A percentile compares a stretch with the other conserved stretches of the same genome.
Evolutionary conservation across 192 early-diverging fungal species (phyloP).

Genomic region (Obelidium mucronatum): DNA sequence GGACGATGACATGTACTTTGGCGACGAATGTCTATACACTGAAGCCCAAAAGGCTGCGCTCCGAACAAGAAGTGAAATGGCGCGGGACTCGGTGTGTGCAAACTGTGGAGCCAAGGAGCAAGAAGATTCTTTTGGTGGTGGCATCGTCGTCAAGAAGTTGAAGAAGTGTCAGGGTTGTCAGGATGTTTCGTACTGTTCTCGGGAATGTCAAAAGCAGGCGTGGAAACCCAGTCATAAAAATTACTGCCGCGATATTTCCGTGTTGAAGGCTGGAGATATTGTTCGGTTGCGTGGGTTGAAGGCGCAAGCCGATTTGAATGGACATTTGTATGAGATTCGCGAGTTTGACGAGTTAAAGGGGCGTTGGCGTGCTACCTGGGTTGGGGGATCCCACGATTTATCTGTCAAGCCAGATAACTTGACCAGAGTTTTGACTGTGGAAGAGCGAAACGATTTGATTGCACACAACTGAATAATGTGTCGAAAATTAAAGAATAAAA

Average conservation of each 20-base stretch:
- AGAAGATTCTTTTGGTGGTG: too few relatives aligned
- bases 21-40: too few relatives aligned
- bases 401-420: background rate
- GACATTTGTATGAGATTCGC: background rate
- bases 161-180: background rate
- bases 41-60: too few relatives aligned
- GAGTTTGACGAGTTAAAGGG: background rate
- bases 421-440: background rate
- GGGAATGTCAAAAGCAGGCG: background rate
- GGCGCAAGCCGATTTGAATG: background rate
- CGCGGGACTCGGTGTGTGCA: too few relatives aligned
- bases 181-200: background rate
- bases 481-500: conserved; percentile 3
- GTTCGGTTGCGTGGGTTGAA: background rate
- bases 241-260: background rate
- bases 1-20: too few relatives aligned
- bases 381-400: background rate
- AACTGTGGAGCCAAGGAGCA: too few relatives aligned
- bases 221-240: background rate
- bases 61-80: too few relatives aligned
- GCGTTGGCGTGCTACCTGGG: background rate
- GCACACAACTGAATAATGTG: too few relatives aligned
- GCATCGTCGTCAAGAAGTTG: too few relatives aligned
- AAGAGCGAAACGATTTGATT: too few relatives aligned
- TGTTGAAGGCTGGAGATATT: background rate